Percentiles rank a stretch among this genome's conserved stretches.
Conservation (phyloP, 2,329 filamentous ascomycete genomes). For the Botryotinia narcissicola region DNA sequence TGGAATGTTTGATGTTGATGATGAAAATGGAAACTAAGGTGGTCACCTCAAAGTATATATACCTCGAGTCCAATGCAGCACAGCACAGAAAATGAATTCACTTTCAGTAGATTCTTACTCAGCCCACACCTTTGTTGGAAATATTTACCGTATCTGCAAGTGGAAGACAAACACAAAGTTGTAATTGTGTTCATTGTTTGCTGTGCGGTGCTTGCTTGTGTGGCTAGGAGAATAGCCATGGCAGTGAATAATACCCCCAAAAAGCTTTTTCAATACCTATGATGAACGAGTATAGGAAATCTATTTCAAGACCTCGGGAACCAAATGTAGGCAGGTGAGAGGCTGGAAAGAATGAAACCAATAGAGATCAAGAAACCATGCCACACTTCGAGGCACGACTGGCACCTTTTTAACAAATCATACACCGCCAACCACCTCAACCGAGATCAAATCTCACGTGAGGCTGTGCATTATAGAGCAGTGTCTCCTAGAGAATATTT, state of each 20-base stretch:
- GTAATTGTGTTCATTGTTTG: background rate
- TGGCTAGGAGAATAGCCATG: background rate
- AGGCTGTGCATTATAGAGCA: background rate
- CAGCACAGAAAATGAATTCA: background rate
- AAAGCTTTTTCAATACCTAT: background rate
- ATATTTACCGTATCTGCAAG: background rate
- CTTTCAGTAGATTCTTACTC: background rate
- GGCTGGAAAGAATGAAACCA: background rate
- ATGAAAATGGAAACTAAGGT: background rate
- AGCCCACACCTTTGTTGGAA: background rate
- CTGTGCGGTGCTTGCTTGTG: background rate
- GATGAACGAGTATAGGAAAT: background rate
- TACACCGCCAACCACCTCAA: background rate
- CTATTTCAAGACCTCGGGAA: slow-evolving; percentile 6
- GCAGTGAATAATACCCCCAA: background rate
- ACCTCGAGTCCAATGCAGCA: background rate
- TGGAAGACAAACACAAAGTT: background rate
- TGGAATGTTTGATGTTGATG: background rate
- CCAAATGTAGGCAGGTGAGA: background rate
- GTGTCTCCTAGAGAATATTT: background rate
- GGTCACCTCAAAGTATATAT: background rate
- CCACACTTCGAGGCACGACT: background rate
- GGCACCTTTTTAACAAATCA: background rate
- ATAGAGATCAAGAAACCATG: background rate
- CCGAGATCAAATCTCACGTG: background rate